These are phyloP conservation scores for Capsaspora owczarzaki DNA, from an alignment of 78 protist genomes.

Conservation along the genomic window DNA sequence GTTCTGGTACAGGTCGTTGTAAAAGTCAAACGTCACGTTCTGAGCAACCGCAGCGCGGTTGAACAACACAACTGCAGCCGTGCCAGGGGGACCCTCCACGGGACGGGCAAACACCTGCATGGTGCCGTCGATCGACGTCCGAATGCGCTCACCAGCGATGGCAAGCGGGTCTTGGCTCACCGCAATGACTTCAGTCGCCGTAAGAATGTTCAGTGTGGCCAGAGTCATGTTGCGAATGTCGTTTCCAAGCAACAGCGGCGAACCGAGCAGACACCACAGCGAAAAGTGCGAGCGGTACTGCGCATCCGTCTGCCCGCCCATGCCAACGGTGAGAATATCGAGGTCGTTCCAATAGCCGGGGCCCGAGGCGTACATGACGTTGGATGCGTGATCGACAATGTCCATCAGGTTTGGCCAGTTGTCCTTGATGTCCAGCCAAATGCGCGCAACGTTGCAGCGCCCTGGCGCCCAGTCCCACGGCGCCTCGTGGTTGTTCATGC, in stretches of 20 bases:
- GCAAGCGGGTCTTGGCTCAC: slow-evolving; percentile 66
- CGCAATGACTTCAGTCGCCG: slow-evolving; percentile 44
- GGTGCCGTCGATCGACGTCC: too few relatives aligned
- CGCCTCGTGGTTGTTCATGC: neutral
- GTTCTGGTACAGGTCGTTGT: too few relatives aligned
- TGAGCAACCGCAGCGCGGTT: too few relatives aligned
- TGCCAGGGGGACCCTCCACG: too few relatives aligned
- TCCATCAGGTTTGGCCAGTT: slow-evolving; percentile 34
- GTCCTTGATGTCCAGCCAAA: slow-evolving; percentile 33
- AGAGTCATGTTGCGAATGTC: slow-evolving; percentile 30
- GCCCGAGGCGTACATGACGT: slow-evolving; percentile 8
- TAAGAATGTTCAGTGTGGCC: slow-evolving; percentile 31
- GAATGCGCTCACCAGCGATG: too few relatives aligned
- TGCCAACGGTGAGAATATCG: slow-evolving; percentile 47
- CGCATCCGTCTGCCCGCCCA: slow-evolving; percentile 27
- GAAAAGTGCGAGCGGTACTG: slow-evolving; percentile 52
- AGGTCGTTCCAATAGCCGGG: slow-evolving; percentile 65
- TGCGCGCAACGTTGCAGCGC: neutral
- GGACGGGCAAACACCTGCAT: too few relatives aligned
- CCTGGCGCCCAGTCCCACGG: neutral
- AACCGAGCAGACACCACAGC: slow-evolving; percentile 51
- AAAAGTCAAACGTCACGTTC: too few relatives aligned
- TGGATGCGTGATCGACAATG: slow-evolving; percentile 2
- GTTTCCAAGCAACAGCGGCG: slow-evolving; percentile 58
- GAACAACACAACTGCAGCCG: too few relatives aligned